Base-by-base conservation (phyloP, 2,329 filamentous ascomycete species). In the Pseudogymnoascus sp. region DNA sequence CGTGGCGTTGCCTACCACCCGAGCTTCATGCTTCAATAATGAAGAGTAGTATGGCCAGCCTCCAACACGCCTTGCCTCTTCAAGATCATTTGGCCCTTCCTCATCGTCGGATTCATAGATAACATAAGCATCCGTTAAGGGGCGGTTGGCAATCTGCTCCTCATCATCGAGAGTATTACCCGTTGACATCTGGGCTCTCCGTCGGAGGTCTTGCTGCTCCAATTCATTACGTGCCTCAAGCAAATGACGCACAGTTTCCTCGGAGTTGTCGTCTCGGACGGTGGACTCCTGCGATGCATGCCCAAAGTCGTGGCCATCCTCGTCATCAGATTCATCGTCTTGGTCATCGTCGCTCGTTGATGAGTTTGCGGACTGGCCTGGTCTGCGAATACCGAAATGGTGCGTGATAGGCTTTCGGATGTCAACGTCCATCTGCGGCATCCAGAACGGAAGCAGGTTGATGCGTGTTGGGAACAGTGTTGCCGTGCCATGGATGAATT, bases 361-460 rank as follows among this genome's bases (percentile, higher is more conserved):
- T 0, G 90, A 92, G 21, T 85, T 87, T 62, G 89, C 86, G 38
- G 86, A 90, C 19, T 90, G 83, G 6, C 85, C 86, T 0, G 89
- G 86, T 35, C 93, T 83, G 70, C 90, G 88, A 69, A 99, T 97
- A 62, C 94, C 94, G 72, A 97, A 97, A 68, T 89, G 86, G 70
- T 94, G 91, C 3, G 85, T 91, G 31, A 86, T 84, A 0, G 94
- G 92, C 76, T 99, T 99, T 68, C 92, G 90, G 70, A 99, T 99
- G 72, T 99, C 94, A 23, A 95, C 86, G 68, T 96, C 88, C 94
- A 99, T 99, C 76, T 99, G 94, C 0, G 94, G 94, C 80, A 93
- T 90, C 94, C 94, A 99, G 80, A 91, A 99, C 0, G 94, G 94
- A 5, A 99, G 80, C 11, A 99, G 81, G 58, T 97, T 81, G 75